phyloP scores from a whole-genome alignment of 768 basidiomycete species.

The Lenzites betulinus region DNA sequence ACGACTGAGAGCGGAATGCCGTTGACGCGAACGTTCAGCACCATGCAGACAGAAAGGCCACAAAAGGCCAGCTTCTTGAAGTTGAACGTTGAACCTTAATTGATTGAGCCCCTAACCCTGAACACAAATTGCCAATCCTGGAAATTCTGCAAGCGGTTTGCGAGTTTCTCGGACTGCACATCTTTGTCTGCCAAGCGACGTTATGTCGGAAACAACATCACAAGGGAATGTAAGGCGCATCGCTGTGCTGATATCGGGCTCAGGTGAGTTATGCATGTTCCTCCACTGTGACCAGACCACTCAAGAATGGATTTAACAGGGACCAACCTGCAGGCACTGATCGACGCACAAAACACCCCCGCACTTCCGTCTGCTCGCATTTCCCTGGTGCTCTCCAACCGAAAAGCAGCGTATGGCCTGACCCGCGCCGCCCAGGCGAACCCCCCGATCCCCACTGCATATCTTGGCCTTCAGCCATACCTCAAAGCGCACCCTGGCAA shows the following conservation, averaged over 20 bases:
- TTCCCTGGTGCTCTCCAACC: slow-evolving; percentile 85
- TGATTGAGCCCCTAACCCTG: no score
- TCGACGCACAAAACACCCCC: slow-evolving; percentile 82
- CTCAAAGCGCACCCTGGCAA: slow-evolving; percentile 70
- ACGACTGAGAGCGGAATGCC: no score
- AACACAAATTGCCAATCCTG: neutral
- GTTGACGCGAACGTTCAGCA: no score
- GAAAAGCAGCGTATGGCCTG: slow-evolving; percentile 89
- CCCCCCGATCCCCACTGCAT: slow-evolving; percentile 82
- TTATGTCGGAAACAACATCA: slow-evolving; percentile 13
- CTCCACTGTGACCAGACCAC: neutral
- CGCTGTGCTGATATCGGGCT: slow-evolving; percentile 67
- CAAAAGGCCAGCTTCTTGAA: no score
- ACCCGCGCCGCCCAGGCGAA: slow-evolving; percentile 67
- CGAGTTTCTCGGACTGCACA: neutral
- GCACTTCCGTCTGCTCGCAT: slow-evolving; percentile 72
- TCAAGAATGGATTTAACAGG: slow-evolving; percentile 48
- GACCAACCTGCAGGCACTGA: slow-evolving; percentile 93
- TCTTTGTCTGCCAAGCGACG: neutral
- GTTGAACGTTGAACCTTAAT: no score
- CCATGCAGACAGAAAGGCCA: no score
- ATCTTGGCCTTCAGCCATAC: slow-evolving; percentile 84
- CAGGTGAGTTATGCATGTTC: slow-evolving; percentile 41
- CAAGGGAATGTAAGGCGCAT: slow-evolving; percentile 36
- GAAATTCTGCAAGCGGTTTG: no score